Evolutionary conservation across 75 land plant genomes (phyloP), one percentile per base, ranked within the genome.

Genomic region (Selaginella tamariscina): DNA sequence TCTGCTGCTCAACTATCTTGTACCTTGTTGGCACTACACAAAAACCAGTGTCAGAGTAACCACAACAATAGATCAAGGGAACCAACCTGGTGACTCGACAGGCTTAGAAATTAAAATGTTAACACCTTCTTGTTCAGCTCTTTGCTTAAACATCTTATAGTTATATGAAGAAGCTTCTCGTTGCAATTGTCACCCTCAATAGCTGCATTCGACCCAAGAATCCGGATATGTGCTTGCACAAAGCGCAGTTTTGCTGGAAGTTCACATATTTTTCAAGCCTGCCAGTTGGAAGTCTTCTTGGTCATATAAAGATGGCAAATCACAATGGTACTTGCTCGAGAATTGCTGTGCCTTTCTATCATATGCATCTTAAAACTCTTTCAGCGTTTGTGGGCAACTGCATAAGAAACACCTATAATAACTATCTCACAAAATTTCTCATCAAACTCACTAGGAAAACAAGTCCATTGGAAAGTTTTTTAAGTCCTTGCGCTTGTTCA

Each of bases 401-500:
- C 49, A 39, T 39, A 39, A 39, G 49, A 39, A 39, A 39, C 49
- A 39, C 49, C 15, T 5, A 15, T 39, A 39, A 5, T 5, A 39
- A 39, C 49, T 39, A 39, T 39, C 49, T 39, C 49, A 39, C 15
- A 15, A 39, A 39, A 5, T 39, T 15, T 39, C 49, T 39, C 49
- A 5, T 39, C 49, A n/a, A n/a, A n/a, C 49, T 39, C 49, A 39
- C 49, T 39, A 15, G 49, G 49, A 39, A 5, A 39, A 39, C 15
- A 15, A 39, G 49, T 39, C 49, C 49, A 39, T 39, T 39, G 49
- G 49, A 39, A 39, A 39, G 49, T 39, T 39, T 39, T 39, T 39
- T 39, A 39, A 39, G 49, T 15, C 49, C 49, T 39, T 39, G 49
- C 49, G 15, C 49, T 39, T 39, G 49, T 39, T 39, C 49, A 39